A percentile compares a stretch with the other conserved stretches of the same genome.
Conservation (phyloP, 1,139 yeast genomes). For the Zygoascus sp. region DNA sequence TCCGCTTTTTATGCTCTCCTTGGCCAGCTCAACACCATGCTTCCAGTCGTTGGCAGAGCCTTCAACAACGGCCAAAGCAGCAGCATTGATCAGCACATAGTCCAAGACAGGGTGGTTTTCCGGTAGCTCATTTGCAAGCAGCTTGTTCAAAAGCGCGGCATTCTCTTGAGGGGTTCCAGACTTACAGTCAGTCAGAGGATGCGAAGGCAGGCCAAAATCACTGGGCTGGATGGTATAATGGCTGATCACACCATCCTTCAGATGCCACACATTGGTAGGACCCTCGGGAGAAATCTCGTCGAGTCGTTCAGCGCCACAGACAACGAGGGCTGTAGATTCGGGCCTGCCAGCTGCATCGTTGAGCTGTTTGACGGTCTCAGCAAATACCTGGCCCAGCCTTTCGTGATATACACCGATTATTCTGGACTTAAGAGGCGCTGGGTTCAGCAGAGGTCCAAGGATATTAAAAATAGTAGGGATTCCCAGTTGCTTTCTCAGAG, state of each 20-base stretch:
- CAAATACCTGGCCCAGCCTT: slow-evolving; percentile 73
- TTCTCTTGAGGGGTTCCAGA: slow-evolving; percentile 88
- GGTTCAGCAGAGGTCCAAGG: slow-evolving; percentile 88
- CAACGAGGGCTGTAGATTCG: slow-evolving; percentile 64
- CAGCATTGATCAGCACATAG: slow-evolving; percentile 81
- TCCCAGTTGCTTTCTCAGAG: slow-evolving; percentile 70
- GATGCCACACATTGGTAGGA: slow-evolving; percentile 71
- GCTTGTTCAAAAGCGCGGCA: slow-evolving; percentile 56
- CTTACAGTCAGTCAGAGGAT: slow-evolving; percentile 58
- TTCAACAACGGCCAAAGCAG: slow-evolving; percentile 76
- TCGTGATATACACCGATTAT: slow-evolving; percentile 86
- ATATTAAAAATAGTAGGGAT: slow-evolving; percentile 92
- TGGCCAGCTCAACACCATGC: slow-evolving; percentile 73
- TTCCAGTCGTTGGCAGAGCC: slow-evolving; percentile 66
- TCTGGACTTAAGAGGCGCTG: slow-evolving; percentile 77
- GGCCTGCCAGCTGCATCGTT: slow-evolving; percentile 43
- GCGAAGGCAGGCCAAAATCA: slow-evolving; percentile 71
- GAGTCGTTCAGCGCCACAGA: slow-evolving; percentile 83
- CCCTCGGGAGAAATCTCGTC: slow-evolving; percentile 95
- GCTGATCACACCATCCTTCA: slow-evolving; percentile 34
- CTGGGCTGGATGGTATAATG: slow-evolving; percentile 48
- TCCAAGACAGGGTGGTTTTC: slow-evolving; percentile 66
- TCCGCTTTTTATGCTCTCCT: slow-evolving; percentile 61
- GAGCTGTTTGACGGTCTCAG: slow-evolving; percentile 65
- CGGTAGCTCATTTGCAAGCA: slow-evolving; percentile 52